Base-by-base conservation (phyloP, 257 asterid species). In the Solanum chaucha region DNA sequence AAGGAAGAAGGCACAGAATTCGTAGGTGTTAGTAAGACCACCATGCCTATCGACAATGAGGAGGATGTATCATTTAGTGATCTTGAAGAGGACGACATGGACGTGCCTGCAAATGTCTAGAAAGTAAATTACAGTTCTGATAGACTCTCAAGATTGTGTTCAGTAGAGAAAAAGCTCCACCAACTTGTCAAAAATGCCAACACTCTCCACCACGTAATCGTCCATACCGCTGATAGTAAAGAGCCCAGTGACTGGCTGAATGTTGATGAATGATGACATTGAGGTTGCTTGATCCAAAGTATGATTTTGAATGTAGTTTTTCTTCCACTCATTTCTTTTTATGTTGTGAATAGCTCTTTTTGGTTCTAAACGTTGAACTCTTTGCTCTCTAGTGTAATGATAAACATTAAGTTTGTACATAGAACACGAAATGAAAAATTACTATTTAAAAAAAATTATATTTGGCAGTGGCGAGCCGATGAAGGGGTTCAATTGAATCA, bases 21-120 rank as follows among this genome's bases (percentile, higher is more conserved):
- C 19, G 91, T 89, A 55, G 90, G 86, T 36, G 78, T 84, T 44
- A 86, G 82, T 87, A 92, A 92, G 85, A 87, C 92, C 74, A 84
- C 90, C 48, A 91, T 90, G 59, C 93, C 93, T 41, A 85, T 94
- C 19, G 96, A 91, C 89, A 93, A 91, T 51, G 99, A 97, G 30
- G 99, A 97, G 41, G 99, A 96, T 34, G 99, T 97, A 81, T 94
- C 99, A 6, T 97, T 97, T 82, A 97, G 99, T 88, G 99, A 97
- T 91, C 99, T 97, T 68, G 99, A 97, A 89, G 94, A 71, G 35
- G 97, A 97, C 4, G 98, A 97, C 82, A 94, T 59, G 10, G 98
- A 95, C 20, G 90, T 80, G 35, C 91, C 94, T 4, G 82, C 92
- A 6, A 94, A 87, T 88, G 85, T 87, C 40, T 92, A 93, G 90